Base-by-base conservation (phyloP, 441 rosid genomes). In the Capsella rubella region DNA sequence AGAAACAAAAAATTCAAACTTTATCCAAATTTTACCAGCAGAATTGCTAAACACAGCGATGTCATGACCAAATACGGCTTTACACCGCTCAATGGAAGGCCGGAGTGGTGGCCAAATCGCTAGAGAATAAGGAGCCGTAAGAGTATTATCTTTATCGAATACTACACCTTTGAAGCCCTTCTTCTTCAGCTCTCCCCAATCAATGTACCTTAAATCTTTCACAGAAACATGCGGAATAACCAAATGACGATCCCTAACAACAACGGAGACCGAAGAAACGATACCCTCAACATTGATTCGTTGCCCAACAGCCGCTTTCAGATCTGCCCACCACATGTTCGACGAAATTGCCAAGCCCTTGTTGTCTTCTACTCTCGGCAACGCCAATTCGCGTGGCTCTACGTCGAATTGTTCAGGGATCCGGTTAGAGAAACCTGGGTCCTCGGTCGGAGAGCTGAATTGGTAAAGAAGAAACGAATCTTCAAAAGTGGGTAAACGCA, bases 261-360 rank as follows among this genome's bases (percentile, higher is more conserved):
- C 67, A 28, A 93, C 89, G 10, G 84, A 43, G 12, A 80, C 79
- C 29, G 97, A 87, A 67, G 86, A 91, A 32, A 87, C 85, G 58
- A 95, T 84, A 28, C 97, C 98, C 74, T 91, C 98, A 2, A 91
- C 66, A 68, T 91, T 95, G 34, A 95, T 83, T 59, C 96, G 84
- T 82, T 95, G 99, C 50, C 99, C 97, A 60, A 93, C 40, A n/a
- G 94, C 95, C 10, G 95, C 96, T 83, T 84, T 93, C 68, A 95
- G 72, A 64, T 95, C 91, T 37, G 84, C 82, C 99, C 96, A 95
- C 98, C 96, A 90, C 98, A 91, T 91, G 88, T 79, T 91, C 78
- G 95, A 65, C 79, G 79, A 86, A 89, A 86, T 58, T 51, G 58
- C 82, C 7, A 65, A 69, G 3, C 66, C 69, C 32, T 15, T 42